These are phyloP conservation scores for Allium fistulosum DNA, from an alignment of 106 monocot species.

Conservation along the genomic window DNA sequence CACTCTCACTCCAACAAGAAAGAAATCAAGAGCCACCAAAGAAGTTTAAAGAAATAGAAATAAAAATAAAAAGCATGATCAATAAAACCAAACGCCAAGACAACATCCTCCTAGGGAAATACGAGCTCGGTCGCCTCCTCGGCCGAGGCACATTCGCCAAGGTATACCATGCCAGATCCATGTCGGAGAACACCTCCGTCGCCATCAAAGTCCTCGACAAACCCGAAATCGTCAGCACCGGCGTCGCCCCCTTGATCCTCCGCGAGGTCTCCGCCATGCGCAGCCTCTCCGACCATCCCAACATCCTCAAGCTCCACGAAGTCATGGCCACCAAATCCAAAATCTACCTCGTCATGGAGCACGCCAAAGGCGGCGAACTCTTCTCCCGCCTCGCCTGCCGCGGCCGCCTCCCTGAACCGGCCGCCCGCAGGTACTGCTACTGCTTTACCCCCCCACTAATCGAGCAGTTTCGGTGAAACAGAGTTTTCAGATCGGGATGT, in stretches of 20 bases:
- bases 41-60: too few relatives aligned
- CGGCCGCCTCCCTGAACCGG: slow-evolving; percentile 22
- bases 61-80: background rate
- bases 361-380: slow-evolving; percentile 37
- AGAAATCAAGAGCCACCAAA: too few relatives aligned
- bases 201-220: slow-evolving; percentile 27
- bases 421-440: slow-evolving; percentile 41
- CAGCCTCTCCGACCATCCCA: slow-evolving; percentile 39
- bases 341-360: slow-evolving; percentile 50
- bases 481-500: too few relatives aligned
- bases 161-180: slow-evolving; percentile 13
- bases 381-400: slow-evolving; percentile 17
- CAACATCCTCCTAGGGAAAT: slow-evolving; percentile 14
- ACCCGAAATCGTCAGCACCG: slow-evolving; percentile 3
- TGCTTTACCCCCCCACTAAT: slow-evolving; percentile 66
- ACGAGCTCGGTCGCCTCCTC: slow-evolving; percentile 24
- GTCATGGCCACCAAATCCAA: slow-evolving; percentile 42
- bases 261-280: slow-evolving; percentile 42
- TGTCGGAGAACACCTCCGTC: slow-evolving; percentile 9
- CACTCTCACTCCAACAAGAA: too few relatives aligned
- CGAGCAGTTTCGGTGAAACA: too few relatives aligned
- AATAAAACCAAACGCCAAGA: background rate
- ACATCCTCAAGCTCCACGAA: slow-evolving; percentile 41
- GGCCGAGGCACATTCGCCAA: slow-evolving; percentile 35
- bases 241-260: slow-evolving; percentile 18